Evolutionary conservation across 2,329 filamentous ascomycete genomes (phyloP), one percentile per base, ranked within the genome.

Genomic region (Claviceps pazoutovae): DNA sequence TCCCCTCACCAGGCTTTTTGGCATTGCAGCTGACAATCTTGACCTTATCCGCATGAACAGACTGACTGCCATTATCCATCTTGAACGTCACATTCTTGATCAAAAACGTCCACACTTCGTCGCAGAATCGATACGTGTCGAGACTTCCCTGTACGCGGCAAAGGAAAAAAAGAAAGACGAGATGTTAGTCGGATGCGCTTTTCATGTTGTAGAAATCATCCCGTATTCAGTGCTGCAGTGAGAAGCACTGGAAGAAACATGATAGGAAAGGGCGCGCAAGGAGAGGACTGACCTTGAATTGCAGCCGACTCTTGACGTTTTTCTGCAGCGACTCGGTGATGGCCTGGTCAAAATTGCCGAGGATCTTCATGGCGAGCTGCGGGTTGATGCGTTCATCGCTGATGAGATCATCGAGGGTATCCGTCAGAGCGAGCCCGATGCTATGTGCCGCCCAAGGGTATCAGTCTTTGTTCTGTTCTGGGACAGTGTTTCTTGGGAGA

Each of bases 61-160:
- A 79, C 55, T 82, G 79, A 52, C 79, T 80, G 59, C 76, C 77
- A 50, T 85, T 88, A 61, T 97, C 91, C 73, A 97, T 84, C 73
- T 98, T 98, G 74, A 98, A 97, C n/a, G 84, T 89, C 52, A 97
- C 90, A 59, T 97, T 93, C 71, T 96, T 96, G 71, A 98, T 95
- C 53, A 98, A 79, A 68, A 98, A 98, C 1, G 93, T 98, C 93
- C 93, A 98, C 54, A 98, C 93, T 72, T 98, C 93, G 71, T 98
- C 93, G 74, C 93, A 98, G 78, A 98, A 98, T 60, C 93, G 86
- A 74, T 98, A 98, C 16, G 93, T 97, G 67, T 97, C 90, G 56
- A 98, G 83, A 65, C 94, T 93, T 47, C 93, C 93, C 91, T 96
- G 46, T 3, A 46, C 6, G 23, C 5, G 14, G 23, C 23, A 38